Evolutionary conservation across 441 rosid genomes (phyloP), one percentile per base, ranked within the genome.

Genomic region (Viola pubescens): DNA sequence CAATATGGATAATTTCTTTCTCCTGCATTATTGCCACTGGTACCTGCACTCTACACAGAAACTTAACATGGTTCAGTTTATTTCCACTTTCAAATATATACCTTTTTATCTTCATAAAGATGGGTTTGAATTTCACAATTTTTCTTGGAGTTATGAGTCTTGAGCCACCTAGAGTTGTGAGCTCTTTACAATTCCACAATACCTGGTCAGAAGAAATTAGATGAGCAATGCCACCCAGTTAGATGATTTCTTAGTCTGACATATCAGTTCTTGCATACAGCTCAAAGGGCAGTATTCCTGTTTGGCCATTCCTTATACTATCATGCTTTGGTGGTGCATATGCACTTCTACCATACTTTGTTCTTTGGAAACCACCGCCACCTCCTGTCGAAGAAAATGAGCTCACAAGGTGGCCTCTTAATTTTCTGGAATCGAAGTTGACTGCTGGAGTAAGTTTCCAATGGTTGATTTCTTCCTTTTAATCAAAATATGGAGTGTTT

Each of bases 351-450:
- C 97, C 98, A 10, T 92, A 89, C 75, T 92, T 92, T 75, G 84
- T 86, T 13, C 72, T 92, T 13, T 87, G 98, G 98, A 87, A 66
- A 68, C 98, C 97, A 10, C 97, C 96, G 8, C 75, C 97, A 13
- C 89, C 96, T 60, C 74, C 83, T 56, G 82, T 88, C 48, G 84
- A 81, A 58, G 82, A 87, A 75, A 52, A 71, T 52, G 86, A 87
- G 61, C 75, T 89, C 48, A 62, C 49, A 52, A 70, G 59, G 71
- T 92, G 94, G 97, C 96, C 97, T 71, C 78, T 92, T 61, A 92
- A 79, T 50, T 39, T 92, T 65, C 74, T 87, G 46, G 97, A 92
- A 58, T 92, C 97, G 37, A 92, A 89, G 74, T n/a, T 82, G 52
- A 89, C 96, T 12, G 87, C 94, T 58, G 83, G 58, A 58, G 97